These are phyloP conservation scores for Dendrobium nobile DNA, from an alignment of 106 monocot genomes.

Conservation along the genomic window DNA sequence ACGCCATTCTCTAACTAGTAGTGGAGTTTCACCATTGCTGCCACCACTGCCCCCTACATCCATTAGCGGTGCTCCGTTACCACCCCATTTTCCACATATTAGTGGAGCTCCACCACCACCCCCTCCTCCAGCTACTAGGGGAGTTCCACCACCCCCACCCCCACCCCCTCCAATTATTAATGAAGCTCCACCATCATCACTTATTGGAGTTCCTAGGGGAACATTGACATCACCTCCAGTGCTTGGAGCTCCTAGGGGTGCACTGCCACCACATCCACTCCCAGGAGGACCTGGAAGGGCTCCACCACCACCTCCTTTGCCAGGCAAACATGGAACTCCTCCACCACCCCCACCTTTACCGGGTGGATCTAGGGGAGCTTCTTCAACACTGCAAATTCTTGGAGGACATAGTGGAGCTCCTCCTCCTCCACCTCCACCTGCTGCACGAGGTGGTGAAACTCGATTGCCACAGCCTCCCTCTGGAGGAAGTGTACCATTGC, in stretches of 20 bases:
- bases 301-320: slow-evolving; percentile 7
- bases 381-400: background rate
- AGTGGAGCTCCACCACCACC: background rate
- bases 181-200: background rate
- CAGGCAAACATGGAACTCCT: background rate
- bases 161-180: slow-evolving; percentile 1
- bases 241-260: background rate
- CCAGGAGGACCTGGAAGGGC: background rate
- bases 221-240: background rate
- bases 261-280: background rate
- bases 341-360: slow-evolving; percentile 1
- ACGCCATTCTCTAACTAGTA: background rate
- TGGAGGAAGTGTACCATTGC: background rate
- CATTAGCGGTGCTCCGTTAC: background rate
- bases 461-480: slow-evolving; percentile 17
- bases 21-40: background rate
- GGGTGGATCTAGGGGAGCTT: slow-evolving; percentile 8
- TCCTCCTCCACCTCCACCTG: slow-evolving; percentile 7
- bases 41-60: background rate
- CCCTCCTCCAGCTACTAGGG: background rate
- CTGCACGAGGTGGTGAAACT: slow-evolving; percentile 9
- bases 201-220: background rate
- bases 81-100: background rate
- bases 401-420: background rate
- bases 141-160: slow-evolving; percentile 4